Evolutionary conservation across 225 moss, liverwort and hornwort species (phyloP), one percentile per base, ranked within the genome.

Genomic region (Polytrichum formosum): DNA sequence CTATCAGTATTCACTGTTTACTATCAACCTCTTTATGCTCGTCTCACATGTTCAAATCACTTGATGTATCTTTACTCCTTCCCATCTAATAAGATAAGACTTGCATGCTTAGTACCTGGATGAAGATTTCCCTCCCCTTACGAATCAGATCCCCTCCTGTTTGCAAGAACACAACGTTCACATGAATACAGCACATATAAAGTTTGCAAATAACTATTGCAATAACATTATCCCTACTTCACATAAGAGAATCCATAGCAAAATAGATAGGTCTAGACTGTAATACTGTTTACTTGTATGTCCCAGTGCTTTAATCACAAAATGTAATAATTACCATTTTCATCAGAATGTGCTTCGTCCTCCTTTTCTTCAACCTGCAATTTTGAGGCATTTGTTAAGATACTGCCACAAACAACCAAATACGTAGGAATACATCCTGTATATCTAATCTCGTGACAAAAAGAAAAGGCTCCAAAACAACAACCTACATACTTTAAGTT

Each of bases 41-140:
- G 16, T 13, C 46, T 46, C 46, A 46, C 46, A 13, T 46, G 13
- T 46, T 46, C 46, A 46, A 3, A 46, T 16, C 46, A 46, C 0
- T 16, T 3, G 13, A 13, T 46, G 2, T 7, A 46, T 46, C 46
- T 2, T 0, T 46, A 46, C 46, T 46, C 16, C 46, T 46, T 46
- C 16, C 46, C 3, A 3, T 46, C 16, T 13, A 46, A 46, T 13
- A 13, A 46, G 46, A 46, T 46, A 46, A 46, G 46, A 46, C 46
- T 46, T 46, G 46, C 46, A 46, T 46, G 46, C 46, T 46, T 46
- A 46, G 78, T 83, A 88, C 88, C 88, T 89, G 85, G 64, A 85
- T 53, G 54, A 89, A 78, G 35, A 89, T 79, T 73, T 85, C 88
- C 73, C 71, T 85, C 70, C 85, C 88, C 70, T 75, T 68, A 68